Percentiles rank a stretch among this genome's conserved stretches.
Evolutionary conservation across 129 eudicot genomes (phyloP).

Genomic region (Centella asiatica): DNA sequence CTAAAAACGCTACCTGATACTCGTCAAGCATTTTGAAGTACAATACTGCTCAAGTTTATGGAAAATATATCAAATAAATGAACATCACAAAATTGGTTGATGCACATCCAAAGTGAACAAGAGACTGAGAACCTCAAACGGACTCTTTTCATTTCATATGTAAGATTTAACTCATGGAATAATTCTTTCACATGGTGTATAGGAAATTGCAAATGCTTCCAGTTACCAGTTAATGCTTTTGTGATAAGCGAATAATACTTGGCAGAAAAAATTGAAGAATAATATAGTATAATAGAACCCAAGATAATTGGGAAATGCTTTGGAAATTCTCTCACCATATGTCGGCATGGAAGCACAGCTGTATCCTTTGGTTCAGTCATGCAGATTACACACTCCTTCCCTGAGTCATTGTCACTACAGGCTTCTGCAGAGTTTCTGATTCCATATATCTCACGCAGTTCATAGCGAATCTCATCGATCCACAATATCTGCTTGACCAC

Average conservation of each 20-base stretch:
- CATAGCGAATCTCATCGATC: slow-evolving; percentile 77
- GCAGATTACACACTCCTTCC: slow-evolving; percentile 88
- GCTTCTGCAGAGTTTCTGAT: slow-evolving; percentile 52
- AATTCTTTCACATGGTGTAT: no score
- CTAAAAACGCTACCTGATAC: neutral
- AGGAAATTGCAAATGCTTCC: neutral
- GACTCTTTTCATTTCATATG: no score
- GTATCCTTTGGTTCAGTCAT: slow-evolving; percentile 93
- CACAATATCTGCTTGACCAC: slow-evolving; percentile 70
- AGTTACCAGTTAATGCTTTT: neutral
- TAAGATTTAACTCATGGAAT: no score
- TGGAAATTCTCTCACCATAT: slow-evolving; percentile 58
- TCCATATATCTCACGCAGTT: slow-evolving; percentile 82
- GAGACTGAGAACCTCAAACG: no score
- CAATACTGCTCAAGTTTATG: neutral
- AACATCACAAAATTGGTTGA: neutral
- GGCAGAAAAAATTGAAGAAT: neutral
- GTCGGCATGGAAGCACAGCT: slow-evolving; percentile 92
- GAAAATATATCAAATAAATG: neutral
- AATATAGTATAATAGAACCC: neutral
- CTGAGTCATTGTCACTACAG: slow-evolving; percentile 48
- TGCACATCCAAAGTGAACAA: no score
- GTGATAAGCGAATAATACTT: no score
- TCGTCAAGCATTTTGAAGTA: neutral
- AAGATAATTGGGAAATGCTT: neutral